Percentiles rank a stretch among this genome's conserved stretches.
phyloP scores from a whole-genome alignment of 495 filamentous ascomycete genomes.

The Aspergillus nanangensis region DNA sequence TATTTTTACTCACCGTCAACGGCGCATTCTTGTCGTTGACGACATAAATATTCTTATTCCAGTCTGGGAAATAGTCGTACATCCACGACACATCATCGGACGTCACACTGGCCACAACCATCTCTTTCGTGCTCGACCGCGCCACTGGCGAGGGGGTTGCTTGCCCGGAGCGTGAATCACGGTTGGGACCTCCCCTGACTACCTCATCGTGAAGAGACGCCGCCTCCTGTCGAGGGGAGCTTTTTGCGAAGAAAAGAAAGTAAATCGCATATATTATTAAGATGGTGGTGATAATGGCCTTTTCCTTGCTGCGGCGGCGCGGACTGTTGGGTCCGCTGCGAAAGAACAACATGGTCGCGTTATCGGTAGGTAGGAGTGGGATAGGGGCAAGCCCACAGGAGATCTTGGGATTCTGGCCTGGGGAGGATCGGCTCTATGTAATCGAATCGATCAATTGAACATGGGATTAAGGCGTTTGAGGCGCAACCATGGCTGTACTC shows the following conservation, averaged over 20 bases:
- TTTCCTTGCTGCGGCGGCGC: conserved; percentile 39
- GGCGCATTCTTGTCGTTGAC: conserved; percentile 43
- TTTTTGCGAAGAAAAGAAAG: conserved; percentile 34
- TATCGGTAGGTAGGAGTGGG: no score
- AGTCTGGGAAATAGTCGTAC: conserved; percentile 41
- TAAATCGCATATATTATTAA: conserved; percentile 36
- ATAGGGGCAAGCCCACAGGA: no score
- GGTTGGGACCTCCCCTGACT: conserved; percentile 11
- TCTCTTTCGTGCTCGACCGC: conserved; percentile 30
- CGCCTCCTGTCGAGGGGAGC: conserved; percentile 14
- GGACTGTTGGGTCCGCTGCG: conserved; percentile 34
- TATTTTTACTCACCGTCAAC: conserved; percentile 46
- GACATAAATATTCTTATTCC: conserved; percentile 48
- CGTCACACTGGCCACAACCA: conserved; percentile 53
- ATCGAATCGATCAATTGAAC: no score
- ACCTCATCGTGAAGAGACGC: conserved; percentile 20
- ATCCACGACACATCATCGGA: conserved; percentile 55
- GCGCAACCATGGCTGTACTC: no score
- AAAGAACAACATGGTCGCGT: conserved; percentile 35
- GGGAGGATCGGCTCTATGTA: no score
- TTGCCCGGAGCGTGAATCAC: conserved; percentile 21
- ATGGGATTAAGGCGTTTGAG: no score
- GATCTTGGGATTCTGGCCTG: no score
- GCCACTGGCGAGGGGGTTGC: conserved; percentile 19
- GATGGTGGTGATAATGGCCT: conserved; percentile 38